Evolutionary conservation across 2,329 filamentous ascomycete genomes (phyloP).

Genomic region (Colletotrichum filicis): DNA sequence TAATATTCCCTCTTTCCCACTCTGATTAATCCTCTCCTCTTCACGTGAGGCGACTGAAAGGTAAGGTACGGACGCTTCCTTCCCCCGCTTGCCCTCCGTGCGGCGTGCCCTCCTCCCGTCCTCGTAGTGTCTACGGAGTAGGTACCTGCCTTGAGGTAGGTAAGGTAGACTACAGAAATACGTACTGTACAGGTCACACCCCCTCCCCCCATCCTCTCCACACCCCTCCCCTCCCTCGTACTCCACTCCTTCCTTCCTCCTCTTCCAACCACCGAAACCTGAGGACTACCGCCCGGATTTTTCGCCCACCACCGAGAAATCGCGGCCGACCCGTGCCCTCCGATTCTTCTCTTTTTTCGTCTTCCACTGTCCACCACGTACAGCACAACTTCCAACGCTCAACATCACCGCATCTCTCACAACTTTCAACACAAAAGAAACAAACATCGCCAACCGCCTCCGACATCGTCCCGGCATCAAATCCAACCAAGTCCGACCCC

Average conservation of each 20-base stretch:
- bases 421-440: neutral
- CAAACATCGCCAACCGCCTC: neutral
- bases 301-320: slow-evolving; percentile 32
- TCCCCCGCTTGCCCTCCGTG: neutral
- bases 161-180: too few species aligned
- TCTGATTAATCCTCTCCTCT: neutral
- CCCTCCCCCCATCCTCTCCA: neutral
- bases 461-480: slow-evolving; percentile 14
- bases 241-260: neutral
- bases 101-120: neutral
- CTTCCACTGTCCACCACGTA: neutral
- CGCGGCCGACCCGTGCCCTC: slow-evolving; percentile 32
- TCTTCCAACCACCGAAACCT: slow-evolving; percentile 20
- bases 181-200: neutral
- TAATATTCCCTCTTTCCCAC: neutral
- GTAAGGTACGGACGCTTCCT: too few species aligned
- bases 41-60: too few species aligned
- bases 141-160: neutral
- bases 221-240: neutral
- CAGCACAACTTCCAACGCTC: neutral
- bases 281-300: slow-evolving; percentile 31
- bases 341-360: slow-evolving; percentile 3
- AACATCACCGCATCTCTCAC: neutral
- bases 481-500: neutral
- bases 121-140: too few species aligned